These are phyloP conservation scores for Leishmania guyanensis DNA, from an alignment of 208 protist genomes.

Conservation along the genomic window DNA sequence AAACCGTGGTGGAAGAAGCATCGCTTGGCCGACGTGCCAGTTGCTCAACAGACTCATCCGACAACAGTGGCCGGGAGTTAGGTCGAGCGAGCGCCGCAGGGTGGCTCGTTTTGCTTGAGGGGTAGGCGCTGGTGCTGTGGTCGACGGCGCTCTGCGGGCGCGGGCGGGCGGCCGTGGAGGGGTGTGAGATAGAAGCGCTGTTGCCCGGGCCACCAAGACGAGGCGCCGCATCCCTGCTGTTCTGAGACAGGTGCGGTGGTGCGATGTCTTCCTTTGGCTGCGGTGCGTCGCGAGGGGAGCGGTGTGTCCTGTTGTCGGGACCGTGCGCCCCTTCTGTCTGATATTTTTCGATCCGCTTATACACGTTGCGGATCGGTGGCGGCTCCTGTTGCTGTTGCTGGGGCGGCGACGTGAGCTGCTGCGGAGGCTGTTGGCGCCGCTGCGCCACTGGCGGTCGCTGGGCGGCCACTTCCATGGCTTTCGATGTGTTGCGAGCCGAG, in stretches of 20 bases:
- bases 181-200: not conserved
- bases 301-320: slow-evolving; percentile 4
- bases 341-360: slow-evolving; percentile 8
- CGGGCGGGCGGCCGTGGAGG: not conserved
- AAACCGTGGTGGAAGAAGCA: not conserved
- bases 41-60: no score
- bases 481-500: slow-evolving; percentile 18
- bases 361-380: not conserved
- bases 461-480: slow-evolving; percentile 9
- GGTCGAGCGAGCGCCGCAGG: not conserved
- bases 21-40: not conserved
- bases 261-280: not conserved
- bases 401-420: not conserved
- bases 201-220: not conserved
- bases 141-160: not conserved
- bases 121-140: not conserved
- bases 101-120: not conserved
- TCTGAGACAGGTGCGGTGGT: not conserved
- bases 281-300: not conserved
- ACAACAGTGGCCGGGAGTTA: not conserved
- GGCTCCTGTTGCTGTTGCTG: not conserved
- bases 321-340: not conserved
- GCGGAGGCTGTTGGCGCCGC: not conserved
- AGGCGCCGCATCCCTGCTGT: not conserved
- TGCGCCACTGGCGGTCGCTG: not conserved